Conservation (phyloP, 805 yeast genomes). For the Starmerella sirachaensis region DNA sequence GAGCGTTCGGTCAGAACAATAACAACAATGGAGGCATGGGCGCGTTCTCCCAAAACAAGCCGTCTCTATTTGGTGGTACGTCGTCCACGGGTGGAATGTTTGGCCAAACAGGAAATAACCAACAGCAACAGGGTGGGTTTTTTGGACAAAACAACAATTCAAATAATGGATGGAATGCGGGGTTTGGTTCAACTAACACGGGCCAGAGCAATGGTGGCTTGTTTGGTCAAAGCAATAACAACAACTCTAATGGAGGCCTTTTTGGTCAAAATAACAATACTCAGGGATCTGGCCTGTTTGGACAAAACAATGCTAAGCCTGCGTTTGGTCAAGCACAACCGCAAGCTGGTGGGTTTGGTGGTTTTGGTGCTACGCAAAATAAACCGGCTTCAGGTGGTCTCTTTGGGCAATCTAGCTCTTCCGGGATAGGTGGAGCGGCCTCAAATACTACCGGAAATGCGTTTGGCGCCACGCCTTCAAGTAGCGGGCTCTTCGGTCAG, state of each 20-base stretch:
- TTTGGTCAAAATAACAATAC: slow-evolving; percentile 5
- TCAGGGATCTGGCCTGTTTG: slow-evolving; percentile 10
- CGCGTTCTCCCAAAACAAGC: not conserved
- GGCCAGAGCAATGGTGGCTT: slow-evolving; percentile 9
- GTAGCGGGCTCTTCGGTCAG: slow-evolving; percentile 15
- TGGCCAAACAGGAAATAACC: not conserved
- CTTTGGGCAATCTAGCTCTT: not conserved
- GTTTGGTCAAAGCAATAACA: slow-evolving; percentile 22
- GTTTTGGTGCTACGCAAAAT: not conserved
- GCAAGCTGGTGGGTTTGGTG: slow-evolving; percentile 1
- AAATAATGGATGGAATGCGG: slow-evolving; percentile 9
- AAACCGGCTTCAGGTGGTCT: slow-evolving; percentile 1
- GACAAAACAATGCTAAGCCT: slow-evolving; percentile 3
- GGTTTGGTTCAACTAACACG: slow-evolving; percentile 15
- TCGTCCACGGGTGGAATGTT: slow-evolving; percentile 8
- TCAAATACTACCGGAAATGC: not conserved
- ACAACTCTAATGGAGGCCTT: slow-evolving; percentile 13
- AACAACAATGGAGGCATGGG: not conserved
- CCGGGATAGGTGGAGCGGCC: too few relatives aligned
- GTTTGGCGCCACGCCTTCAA: not conserved
- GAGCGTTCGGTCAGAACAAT: not conserved
- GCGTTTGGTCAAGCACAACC: slow-evolving; percentile 7
- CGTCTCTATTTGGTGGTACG: slow-evolving; percentile 4
- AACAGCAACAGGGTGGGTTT: not conserved
- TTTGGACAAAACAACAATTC: slow-evolving; percentile 12